Evolutionary conservation across 2,329 filamentous ascomycete species (phyloP), one percentile per base, ranked within the genome.

Genomic region (Neonectria magnoliae): DNA sequence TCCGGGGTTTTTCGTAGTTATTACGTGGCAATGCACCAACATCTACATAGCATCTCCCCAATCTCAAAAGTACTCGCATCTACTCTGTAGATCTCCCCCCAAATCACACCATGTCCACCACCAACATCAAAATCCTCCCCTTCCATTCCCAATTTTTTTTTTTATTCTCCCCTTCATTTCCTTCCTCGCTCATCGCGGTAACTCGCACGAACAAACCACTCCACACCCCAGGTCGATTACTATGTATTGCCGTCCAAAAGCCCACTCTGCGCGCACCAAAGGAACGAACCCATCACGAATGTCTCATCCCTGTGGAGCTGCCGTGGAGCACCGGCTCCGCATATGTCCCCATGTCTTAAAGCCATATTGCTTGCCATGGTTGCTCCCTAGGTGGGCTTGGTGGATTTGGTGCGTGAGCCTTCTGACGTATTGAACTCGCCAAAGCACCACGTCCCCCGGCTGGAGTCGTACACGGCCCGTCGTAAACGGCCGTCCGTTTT

Each of bases 201-300:
- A 25, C 44, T 25, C 5, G 13, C 42, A 22, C 18, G 8, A 25
- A 27, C 44, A 47, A 14, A 22, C 8, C 14, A 25, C 45, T 48
- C 45, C 45, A 29, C 45, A 48, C 9, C 9, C 6, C 25, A n/a
- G 22, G 45, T 16, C 16, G 25, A 29, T 25, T 48, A 48, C 25
- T 25, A 25, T 25, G 25, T 25, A 25, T 48, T 48, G 6, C 20
- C 45, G 22, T 4, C 22, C 22, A 16, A 13, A 13, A 22, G 11
- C 45, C 45, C 45, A 22, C 45, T 29, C 13, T 8, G 29, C 25
- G 45, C 45, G 45, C 45, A 27, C 45, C 44, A 27, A 27, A 29
- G 25, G 45, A 48, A 48, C 38, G 38, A 42, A 42, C 38, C 45
- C 45, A 27, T 48, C 45, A 48, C 45, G 38, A 29, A n/a, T 48